Evolutionary conservation across 495 filamentous ascomycete species (phyloP), one percentile per base, ranked within the genome.

Genomic region (Penicillium malachiteum): DNA sequence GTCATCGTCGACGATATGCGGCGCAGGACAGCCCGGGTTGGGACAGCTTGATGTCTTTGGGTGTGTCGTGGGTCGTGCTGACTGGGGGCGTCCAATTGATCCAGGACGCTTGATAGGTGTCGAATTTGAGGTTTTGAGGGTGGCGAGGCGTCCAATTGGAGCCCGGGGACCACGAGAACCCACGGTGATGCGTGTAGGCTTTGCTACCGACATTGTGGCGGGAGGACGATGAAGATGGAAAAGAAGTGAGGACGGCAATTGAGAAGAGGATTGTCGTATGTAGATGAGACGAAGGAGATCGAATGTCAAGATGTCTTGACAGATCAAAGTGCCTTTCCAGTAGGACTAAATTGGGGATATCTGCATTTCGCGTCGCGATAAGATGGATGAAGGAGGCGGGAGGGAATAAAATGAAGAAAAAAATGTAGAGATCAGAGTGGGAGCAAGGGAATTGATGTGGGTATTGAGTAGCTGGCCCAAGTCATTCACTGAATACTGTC

Each of bases 1-100:
- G 50, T 82, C 81, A 56, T 86, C 80, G 40, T 76, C 74, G 44
- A 80, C 68, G 47, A 78, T 78, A 45, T 79, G 71, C 48, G 74
- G 74, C 14, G 71, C 72, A 38, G 74, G 68, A 64, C 80, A 82
- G 38, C 71, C 71, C 3, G 73, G 77, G 50, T 81, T 81, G 14
- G 76, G 75, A 58, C 76, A 79, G 14, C 69, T 74, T 1, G 71
- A 65, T 9, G 71, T 71, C 57, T 73, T 75, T 18, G 74, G 71
- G 54, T 74, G 71, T 26, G 73, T 73, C 9, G 69, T 73, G 30
- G 70, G 72, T 37, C 62, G 72, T 8, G 72, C 35, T 13, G 64
- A 58, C 43, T 71, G 72, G 48, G 65, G 67, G 35, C 66, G 70
- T n/a, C 61, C 54, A 53, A 70, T 63, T 42, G 69, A 60, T 33